phyloP scores from a whole-genome alignment of 345 rosid genomes.

The Gossypium turneri region DNA sequence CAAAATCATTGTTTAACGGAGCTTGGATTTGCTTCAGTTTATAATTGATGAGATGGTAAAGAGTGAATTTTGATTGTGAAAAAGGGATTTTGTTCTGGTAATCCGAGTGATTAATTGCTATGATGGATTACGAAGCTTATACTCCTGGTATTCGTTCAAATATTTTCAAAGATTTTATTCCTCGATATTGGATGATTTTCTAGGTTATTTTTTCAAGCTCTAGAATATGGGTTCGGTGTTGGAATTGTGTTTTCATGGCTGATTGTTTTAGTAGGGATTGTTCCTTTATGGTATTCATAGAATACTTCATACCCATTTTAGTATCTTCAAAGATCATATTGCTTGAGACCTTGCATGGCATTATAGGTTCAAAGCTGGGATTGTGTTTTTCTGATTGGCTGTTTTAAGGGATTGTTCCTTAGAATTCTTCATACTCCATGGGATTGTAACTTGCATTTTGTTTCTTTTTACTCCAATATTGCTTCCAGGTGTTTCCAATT shows the following conservation, averaged over 20 bases:
- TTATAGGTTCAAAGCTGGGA: background rate
- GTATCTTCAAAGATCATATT: slow-evolving; percentile 3
- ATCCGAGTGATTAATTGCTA: background rate
- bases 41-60: background rate
- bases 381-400: background rate
- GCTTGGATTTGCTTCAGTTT: background rate
- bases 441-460: background rate
- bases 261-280: background rate
- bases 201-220: background rate
- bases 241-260: background rate
- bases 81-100: background rate
- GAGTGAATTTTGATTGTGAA: background rate
- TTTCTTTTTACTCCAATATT: background rate
- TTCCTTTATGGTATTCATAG: background rate
- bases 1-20: background rate
- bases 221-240: background rate
- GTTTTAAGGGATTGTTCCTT: background rate
- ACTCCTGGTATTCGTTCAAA: background rate
- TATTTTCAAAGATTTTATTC: background rate
- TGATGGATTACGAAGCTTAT: background rate
- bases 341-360: background rate
- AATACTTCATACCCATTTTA: background rate
- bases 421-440: background rate
- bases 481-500: slow-evolving; percentile 62
- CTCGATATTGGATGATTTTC: background rate